Conservation (phyloP, 345 rosid species). For the Aegle marmelos region DNA sequence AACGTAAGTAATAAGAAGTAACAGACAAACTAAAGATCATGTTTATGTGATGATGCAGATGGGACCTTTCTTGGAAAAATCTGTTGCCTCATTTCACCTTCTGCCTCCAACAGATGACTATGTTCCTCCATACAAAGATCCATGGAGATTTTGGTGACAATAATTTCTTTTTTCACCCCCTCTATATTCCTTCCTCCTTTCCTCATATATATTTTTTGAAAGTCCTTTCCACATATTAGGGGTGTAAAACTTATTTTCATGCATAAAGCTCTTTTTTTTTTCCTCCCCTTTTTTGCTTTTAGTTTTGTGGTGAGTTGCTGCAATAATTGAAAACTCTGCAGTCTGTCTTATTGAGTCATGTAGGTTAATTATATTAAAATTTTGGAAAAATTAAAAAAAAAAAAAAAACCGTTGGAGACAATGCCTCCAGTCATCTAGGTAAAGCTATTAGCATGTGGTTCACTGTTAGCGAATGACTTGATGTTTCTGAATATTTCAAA, state of each 20-base stretch:
- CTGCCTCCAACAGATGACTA: conserved; percentile 71
- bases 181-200: not conserved
- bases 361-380: no score
- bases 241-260: not conserved
- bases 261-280: not conserved
- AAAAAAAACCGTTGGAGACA: not conserved
- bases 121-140: conserved; percentile 94
- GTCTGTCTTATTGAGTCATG: not conserved
- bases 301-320: not conserved
- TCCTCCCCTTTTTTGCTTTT: not conserved
- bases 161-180: not conserved
- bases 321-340: not conserved
- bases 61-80: conserved; percentile 71
- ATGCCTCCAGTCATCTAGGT: not conserved
- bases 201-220: no score
- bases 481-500: not conserved
- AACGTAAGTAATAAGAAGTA: not conserved
- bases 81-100: conserved; percentile 75
- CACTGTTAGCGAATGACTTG: not conserved
- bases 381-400: no score
- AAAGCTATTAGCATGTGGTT: not conserved
- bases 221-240: no score
- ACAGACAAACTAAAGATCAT: conserved; percentile 6
- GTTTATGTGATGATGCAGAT: conserved; percentile 46
- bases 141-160: conserved; percentile 96